Evolutionary conservation across 163 green algal species (phyloP), one percentile per base, ranked within the genome.

Genomic region (Chlorella variabilis): DNA sequence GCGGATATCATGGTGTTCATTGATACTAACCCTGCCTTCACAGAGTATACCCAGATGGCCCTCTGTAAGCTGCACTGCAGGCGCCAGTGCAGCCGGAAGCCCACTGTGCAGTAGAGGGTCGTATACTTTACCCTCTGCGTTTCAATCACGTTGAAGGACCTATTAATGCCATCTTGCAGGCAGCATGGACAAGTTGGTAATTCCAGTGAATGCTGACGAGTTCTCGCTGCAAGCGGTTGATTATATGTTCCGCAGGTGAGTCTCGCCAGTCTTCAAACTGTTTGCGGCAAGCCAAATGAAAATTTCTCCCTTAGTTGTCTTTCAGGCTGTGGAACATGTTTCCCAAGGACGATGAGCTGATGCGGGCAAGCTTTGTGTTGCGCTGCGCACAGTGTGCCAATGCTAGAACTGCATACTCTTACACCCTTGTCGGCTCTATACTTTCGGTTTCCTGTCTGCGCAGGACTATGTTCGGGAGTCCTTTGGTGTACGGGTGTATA

Each of bases 161-260:
- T n/a, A n/a, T n/a, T n/a, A n/a, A n/a, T n/a, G n/a, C n/a, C n/a
- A n/a, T n/a, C 5, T 42, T 63, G 68, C 42, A 76, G 68, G 68
- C 45, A 63, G 42, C n/a, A 76, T 76, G 8, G 68, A 76, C 45
- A 76, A 62, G 68, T n/a, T 76, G 42, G 29, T 76, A 7, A 25
- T 76, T 6, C 68, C 68, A 33, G 68, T 76, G 29, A 76, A 76
- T 33, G 68, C 68, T 29, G 68, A 76, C 23, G 68, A 76, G 7
- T 76, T 76, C 29, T 76, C 68, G 18, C 45, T 76, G 68, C 68
- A 76, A n/a, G 68, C 68, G 7, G 68, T 76, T 51, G 68, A 76
- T n/a, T 61, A 63, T 7, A 76, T 76, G 68, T 62, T 76, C 11
- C 63, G 15, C 68, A 56, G 29, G 42, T 76, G n/a, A 62, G 27